phyloP scores from a whole-genome alignment of 257 asterid species.

The Fraxinus americana region DNA sequence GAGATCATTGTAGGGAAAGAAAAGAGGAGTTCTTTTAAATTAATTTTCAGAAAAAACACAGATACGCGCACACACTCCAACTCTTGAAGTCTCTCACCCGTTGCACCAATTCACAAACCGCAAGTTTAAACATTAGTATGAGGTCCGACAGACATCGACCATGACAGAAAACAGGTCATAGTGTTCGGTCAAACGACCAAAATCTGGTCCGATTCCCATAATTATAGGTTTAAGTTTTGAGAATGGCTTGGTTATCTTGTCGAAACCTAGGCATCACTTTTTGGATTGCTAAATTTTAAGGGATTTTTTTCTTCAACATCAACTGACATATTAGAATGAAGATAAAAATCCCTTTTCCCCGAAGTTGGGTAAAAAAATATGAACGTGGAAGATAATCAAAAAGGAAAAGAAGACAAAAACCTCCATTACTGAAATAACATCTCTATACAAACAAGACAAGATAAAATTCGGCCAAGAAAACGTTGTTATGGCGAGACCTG shows the following conservation, averaged over 20 bases:
- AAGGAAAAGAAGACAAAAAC: background rate
- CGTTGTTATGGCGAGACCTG: background rate
- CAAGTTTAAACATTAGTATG: no score
- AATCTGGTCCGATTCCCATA: no score
- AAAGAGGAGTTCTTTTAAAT: background rate
- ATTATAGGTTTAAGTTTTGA: no score
- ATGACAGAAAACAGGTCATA: no score
- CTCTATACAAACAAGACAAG: conserved; percentile 41
- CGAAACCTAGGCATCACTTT: background rate
- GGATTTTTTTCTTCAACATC: background rate
- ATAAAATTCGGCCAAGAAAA: conserved; percentile 19
- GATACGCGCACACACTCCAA: no score
- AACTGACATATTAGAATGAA: background rate
- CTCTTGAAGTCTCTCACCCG: no score
- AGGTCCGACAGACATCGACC: no score
- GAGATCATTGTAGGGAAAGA: background rate
- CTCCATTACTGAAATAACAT: conserved; percentile 30
- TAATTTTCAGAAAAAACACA: no score
- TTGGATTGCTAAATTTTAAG: background rate
- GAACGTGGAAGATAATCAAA: background rate
- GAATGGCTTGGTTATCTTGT: background rate
- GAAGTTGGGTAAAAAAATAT: background rate
- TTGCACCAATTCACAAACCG: no score
- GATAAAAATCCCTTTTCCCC: background rate
- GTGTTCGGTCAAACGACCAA: no score